Conservation (phyloP, 2,329 filamentous ascomycete species). For the Ramichloridium luteum region DNA sequence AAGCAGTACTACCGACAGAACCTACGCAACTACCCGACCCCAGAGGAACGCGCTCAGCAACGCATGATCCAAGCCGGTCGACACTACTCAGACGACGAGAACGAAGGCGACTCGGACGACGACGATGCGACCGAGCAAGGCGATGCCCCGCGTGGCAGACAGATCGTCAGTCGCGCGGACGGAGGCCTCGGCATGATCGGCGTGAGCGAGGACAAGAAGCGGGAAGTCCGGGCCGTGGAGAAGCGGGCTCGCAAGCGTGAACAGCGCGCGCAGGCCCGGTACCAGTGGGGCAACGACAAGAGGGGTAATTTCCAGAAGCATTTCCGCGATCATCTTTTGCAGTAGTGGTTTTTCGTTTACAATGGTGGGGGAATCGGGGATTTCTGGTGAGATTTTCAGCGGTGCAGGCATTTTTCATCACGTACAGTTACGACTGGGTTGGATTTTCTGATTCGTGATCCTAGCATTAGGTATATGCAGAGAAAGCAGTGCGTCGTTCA, state of each 20-base stretch:
- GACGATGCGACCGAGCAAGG: constrained; percentile 10
- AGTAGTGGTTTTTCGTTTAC: no score
- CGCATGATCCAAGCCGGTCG: constrained; percentile 44
- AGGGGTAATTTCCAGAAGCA: constrained; percentile 67
- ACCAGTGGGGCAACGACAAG: constrained; percentile 60
- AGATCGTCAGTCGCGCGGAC: constrained; percentile 51
- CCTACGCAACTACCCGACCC: constrained; percentile 67
- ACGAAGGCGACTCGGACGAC: constrained; percentile 29
- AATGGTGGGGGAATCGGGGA: no score
- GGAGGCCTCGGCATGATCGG: constrained; percentile 67
- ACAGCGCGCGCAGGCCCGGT: constrained; percentile 38
- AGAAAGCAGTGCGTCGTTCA: no score
- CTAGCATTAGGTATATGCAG: no score
- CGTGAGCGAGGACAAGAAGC: constrained; percentile 63
- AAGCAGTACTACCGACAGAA: constrained; percentile 89
- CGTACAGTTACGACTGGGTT: no score
- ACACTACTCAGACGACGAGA: constrained; percentile 35
- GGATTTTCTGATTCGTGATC: no score
- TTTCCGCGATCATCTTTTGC: constrained; percentile 44
- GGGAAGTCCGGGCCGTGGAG: constrained; percentile 53
- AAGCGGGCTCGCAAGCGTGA: constrained; percentile 56
- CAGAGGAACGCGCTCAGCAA: constrained; percentile 61
- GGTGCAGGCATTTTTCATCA: no score
- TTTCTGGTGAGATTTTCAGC: no score
- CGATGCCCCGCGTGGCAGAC: constrained; percentile 25